Percentiles rank a stretch among this genome's conserved stretches.
phyloP scores from a whole-genome alignment of 148 eudicot species.

The Diospyros kaki region DNA sequence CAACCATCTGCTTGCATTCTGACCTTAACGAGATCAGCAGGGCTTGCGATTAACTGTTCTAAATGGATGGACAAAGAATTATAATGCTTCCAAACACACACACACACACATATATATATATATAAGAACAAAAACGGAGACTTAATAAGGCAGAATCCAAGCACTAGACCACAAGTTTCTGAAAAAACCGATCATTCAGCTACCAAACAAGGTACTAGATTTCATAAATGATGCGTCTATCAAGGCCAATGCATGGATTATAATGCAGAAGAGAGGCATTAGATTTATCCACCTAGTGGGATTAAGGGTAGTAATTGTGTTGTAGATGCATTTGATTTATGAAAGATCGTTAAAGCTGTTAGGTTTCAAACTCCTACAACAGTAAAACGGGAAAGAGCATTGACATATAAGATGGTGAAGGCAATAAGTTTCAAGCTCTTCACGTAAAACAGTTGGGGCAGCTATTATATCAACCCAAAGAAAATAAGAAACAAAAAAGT shows the following conservation, averaged over 20 bases:
- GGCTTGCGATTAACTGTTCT: constrained; percentile 78
- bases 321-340: background rate
- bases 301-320: too few relatives aligned
- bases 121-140: too few relatives aligned
- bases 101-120: background rate
- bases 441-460: too few relatives aligned
- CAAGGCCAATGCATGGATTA: background rate
- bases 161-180: constrained; percentile 1
- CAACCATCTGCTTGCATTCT: constrained; percentile 91
- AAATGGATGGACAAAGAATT: constrained; percentile 22
- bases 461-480: background rate
- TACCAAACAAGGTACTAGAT: background rate
- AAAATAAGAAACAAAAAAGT: background rate
- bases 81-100: background rate
- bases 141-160: background rate
- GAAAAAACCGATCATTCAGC: constrained; percentile 1
- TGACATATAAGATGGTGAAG: too few relatives aligned
- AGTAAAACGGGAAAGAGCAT: background rate
- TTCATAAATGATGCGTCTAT: background rate
- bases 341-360: constrained; percentile 6
- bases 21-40: constrained; percentile 89
- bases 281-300: too few relatives aligned
- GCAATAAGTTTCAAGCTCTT: too few relatives aligned
- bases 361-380: background rate
- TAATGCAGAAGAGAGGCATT: background rate